Evolutionary conservation across 2,329 filamentous ascomycete species (phyloP), one percentile per base, ranked within the genome.

Genomic region (Boeremia lycopersici): DNA sequence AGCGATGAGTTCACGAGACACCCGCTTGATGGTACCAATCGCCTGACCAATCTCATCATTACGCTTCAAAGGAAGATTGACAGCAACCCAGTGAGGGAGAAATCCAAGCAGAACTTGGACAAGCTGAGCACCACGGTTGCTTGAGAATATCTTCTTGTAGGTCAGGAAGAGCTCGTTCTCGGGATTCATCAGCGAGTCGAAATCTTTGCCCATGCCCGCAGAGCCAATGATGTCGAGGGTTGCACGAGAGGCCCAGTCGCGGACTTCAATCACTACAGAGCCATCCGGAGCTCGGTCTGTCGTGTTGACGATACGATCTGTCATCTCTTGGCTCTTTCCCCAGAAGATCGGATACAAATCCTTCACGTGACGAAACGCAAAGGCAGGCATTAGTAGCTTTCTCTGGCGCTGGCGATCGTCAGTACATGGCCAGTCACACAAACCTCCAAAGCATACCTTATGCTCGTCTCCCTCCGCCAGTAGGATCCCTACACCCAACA

Each of bases 401-500:
- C 80, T 66, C 62, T 82, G 80, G n/a, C 73, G 69, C 73, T 77
- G 33, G 9, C 15, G 1, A 1, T 13, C 15, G 41, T 69, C 28
- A 66, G 60, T 11, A 12, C 13, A 6, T 10, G 25, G 9, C 13
- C 23, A 11, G n/a, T n/a, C 6, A 3, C 19, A 26, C 26, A 23
- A 3, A 15, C 5, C 13, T 0, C 10, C 34, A 7, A 4, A 2
- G 45, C 62, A 31, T 65, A 84, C 78, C 77, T 89, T 95, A 74
- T 97, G 93, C 67, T 93, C 90, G 11, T 96, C 90, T n/a, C 93
- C 93, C 74, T 97, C 93, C 2, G 91, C 89, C 10, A 97, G 78
- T 33, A 97, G 76, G 12, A 93, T 78, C 9, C 90, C 89, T 11
- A 87, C 76, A 9, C 91, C 89, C 11, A 93, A 79, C 25, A 92